Evolutionary conservation across 139 green algal species (phyloP).

Genomic region (Chlamydomonas incerta): DNA sequence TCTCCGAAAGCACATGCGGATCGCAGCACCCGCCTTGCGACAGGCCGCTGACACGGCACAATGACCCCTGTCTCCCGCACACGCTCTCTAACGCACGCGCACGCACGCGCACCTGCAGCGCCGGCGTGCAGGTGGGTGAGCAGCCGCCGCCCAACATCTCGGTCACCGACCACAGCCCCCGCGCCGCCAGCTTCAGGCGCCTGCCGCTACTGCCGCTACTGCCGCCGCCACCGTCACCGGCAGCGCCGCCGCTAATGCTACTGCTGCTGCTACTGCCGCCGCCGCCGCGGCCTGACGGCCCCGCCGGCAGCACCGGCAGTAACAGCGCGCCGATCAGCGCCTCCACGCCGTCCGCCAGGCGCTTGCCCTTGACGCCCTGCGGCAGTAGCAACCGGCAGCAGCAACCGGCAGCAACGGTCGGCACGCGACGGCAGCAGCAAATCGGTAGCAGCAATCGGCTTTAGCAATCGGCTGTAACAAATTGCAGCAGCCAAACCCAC

Average conservation of each 20-base stretch:
- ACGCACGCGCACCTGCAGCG: not conserved
- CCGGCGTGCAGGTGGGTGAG: not conserved
- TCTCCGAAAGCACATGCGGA: too few species aligned
- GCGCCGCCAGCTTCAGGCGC: not conserved
- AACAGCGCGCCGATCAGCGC: slow-evolving; percentile 22
- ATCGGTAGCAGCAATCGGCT: not conserved
- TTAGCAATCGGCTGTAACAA: too few species aligned
- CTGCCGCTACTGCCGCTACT: too few species aligned
- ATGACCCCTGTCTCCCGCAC: too few species aligned
- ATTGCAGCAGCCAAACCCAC: not conserved
- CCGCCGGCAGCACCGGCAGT: not conserved
- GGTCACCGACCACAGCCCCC: too few species aligned
- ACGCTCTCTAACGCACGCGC: too few species aligned
- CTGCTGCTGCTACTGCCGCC: not conserved
- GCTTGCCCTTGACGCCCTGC: slow-evolving; percentile 32
- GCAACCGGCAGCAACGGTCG: not conserved
- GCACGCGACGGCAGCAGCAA: not conserved
- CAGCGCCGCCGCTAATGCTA: too few species aligned
- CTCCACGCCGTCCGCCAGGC: slow-evolving; percentile 37
- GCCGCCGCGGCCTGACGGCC: not conserved
- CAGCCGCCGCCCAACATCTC: not conserved
- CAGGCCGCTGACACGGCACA: too few species aligned
- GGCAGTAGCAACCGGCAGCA: too few species aligned
- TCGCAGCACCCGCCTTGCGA: too few species aligned
- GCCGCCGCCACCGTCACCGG: too few species aligned